These are phyloP conservation scores for Chaetomium cochliodes DNA, from an alignment of 495 filamentous ascomycete genomes.

Conservation along the genomic window DNA sequence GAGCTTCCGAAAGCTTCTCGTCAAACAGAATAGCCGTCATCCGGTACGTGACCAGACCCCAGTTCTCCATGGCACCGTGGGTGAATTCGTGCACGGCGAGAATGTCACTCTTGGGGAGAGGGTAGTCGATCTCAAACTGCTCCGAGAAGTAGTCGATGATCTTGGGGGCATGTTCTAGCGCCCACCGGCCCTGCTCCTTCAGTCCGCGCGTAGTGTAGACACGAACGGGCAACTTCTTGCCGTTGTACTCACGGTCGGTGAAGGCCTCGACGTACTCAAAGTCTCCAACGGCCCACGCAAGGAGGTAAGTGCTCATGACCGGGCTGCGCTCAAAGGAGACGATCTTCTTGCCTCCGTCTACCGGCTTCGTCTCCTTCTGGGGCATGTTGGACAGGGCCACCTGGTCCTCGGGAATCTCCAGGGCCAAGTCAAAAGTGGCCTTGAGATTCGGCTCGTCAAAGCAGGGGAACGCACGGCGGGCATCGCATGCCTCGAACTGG, in stretches of 20 bases:
- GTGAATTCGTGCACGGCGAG: conserved; percentile 94
- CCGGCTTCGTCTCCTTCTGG: conserved; percentile 62
- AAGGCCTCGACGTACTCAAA: conserved; percentile 93
- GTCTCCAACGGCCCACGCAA: conserved; percentile 95
- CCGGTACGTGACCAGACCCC: conserved; percentile 94
- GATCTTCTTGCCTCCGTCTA: conserved; percentile 64
- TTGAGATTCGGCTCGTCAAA: conserved; percentile 98
- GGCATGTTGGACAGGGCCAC: conserved; percentile 95
- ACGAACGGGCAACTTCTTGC: conserved; percentile 83
- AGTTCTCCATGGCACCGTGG: conserved; percentile 68
- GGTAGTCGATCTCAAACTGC: conserved; percentile 91
- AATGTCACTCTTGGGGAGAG: conserved; percentile 90
- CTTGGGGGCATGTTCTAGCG: conserved; percentile 79
- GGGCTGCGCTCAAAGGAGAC: conserved; percentile 85
- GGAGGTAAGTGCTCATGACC: conserved; percentile 94
- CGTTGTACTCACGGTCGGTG: conserved; percentile 84
- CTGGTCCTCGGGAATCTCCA: conserved; percentile 84
- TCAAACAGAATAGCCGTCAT: conserved; percentile 92
- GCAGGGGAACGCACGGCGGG: conserved; percentile 89
- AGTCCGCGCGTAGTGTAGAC: conserved; percentile 93
- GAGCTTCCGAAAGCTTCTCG: conserved; percentile 81
- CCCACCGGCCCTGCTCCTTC: conserved; percentile 82
- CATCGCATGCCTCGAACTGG: conserved; percentile 96
- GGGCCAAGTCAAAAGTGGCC: conserved; percentile 87
- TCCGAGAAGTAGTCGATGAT: conserved; percentile 95